A percentile compares a stretch with the other conserved stretches of the same genome.
Evolutionary conservation across 345 rosid genomes (phyloP).

Genomic region (Microthlaspi erraticum): DNA sequence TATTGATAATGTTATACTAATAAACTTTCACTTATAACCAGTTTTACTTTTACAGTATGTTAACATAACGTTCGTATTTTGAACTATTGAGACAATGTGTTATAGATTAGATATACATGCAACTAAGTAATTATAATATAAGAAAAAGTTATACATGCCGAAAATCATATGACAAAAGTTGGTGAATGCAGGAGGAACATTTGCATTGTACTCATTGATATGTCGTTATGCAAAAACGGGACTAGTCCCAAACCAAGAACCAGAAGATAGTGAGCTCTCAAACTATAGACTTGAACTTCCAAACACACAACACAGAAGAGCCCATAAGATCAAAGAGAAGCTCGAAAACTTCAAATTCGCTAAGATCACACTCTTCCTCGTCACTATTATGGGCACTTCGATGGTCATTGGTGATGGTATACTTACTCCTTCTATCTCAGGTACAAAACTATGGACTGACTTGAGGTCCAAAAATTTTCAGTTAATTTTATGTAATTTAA

Average conservation of each 20-base stretch:
- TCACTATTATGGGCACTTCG: constrained; percentile 77
- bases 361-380: constrained; percentile 56
- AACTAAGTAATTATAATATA: not conserved
- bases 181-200: constrained; percentile 66
- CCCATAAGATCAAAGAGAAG: constrained; percentile 55
- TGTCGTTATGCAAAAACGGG: constrained; percentile 60
- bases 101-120: not conserved
- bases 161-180: constrained; percentile 2
- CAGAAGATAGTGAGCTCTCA: constrained; percentile 68
- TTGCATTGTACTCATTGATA: constrained; percentile 72
- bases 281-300: constrained; percentile 67
- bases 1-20: not conserved
- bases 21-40: not conserved
- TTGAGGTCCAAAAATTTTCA: constrained; percentile 1
- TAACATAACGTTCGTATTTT: not conserved
- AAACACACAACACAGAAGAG: constrained; percentile 46
- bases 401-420: constrained; percentile 89
- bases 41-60: not conserved
- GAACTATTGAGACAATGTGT: not conserved
- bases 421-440: constrained; percentile 81
- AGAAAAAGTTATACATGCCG: not conserved
- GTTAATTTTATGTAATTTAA: not conserved
- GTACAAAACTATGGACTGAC: constrained; percentile 38
- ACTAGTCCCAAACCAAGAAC: constrained; percentile 70
- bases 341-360: constrained; percentile 51